phyloP scores from a whole-genome alignment of 2,329 filamentous ascomycete genomes.

The Hypoxylon sp. region DNA sequence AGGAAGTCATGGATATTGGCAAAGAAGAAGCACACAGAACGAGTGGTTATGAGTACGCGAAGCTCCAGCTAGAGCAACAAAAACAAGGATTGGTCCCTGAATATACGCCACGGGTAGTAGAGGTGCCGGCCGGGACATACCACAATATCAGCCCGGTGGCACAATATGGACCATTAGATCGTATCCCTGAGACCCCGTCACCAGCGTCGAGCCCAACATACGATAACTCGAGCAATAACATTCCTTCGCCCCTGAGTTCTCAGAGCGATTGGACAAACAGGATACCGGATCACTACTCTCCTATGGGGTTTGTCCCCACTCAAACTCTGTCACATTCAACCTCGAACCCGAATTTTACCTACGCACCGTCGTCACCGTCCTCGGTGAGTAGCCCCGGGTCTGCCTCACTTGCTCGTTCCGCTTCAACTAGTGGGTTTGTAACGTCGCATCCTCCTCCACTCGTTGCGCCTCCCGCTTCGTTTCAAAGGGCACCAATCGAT shows the following conservation, averaged over 20 bases:
- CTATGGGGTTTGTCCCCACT: conserved; percentile 57
- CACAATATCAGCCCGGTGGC: conserved; percentile 55
- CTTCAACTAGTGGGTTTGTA: conserved; percentile 49
- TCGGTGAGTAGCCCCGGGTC: conserved; percentile 50
- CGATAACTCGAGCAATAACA: conserved; percentile 57
- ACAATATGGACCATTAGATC: conserved; percentile 56
- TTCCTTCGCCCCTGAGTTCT: conserved; percentile 65
- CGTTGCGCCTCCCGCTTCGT: conserved; percentile 53
- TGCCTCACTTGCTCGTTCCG: conserved; percentile 47
- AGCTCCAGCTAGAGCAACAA: conserved; percentile 66
- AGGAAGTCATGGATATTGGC: conserved; percentile 59
- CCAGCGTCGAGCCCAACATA: conserved; percentile 55
- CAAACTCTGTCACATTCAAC: conserved; percentile 50
- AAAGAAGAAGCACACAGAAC: conserved; percentile 59
- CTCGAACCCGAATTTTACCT: conserved; percentile 49
- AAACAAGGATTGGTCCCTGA: conserved; percentile 65
- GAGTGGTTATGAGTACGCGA: conserved; percentile 66
- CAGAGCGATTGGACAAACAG: conserved; percentile 61
- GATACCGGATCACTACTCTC: conserved; percentile 60
- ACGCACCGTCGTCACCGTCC: conserved; percentile 45
- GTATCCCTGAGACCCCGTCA: conserved; percentile 51
- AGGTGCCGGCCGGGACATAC: conserved; percentile 54
- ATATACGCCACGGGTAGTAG: conserved; percentile 60
- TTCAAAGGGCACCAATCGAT: conserved; percentile 67
- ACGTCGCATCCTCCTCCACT: conserved; percentile 42